Evolutionary conservation across 768 basidiomycete species (phyloP), one percentile per base, ranked within the genome.

Genomic region (Obba rivulosa): DNA sequence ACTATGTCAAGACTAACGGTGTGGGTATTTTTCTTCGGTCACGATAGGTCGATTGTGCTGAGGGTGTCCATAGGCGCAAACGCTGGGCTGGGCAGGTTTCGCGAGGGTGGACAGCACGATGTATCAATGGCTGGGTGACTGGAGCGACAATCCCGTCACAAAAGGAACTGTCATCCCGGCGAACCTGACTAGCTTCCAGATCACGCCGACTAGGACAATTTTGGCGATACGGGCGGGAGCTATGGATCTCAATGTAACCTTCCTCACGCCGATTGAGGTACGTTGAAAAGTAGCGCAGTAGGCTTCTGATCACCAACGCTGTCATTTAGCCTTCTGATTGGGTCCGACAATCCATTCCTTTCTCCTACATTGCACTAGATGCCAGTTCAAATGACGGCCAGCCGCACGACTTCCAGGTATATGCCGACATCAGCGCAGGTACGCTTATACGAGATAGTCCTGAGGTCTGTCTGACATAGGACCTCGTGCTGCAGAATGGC

Each of bases 401-500:
- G 11, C 21, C 59, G 13, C 71, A 73, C 48, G 11, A 22, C 11
- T 63, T 70, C 5, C 65, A 71, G 47, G 55, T 72, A 3, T 72
- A 71, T 48, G 62, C 69, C 0, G 71, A 73, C 48, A 64, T 72
- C 40, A 69, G 63, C 41, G 67, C 57, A 52, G 69, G 68, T 69
- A 37, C 16, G 56, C 48, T 9, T 8, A 11, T 31, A 37, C 8
- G 23, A 18, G 21, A 16, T 46, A 23, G 14, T 46, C 13, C 31
- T 5, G 14, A 43, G 9, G 17, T 34, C 39, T 24, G 14, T 21
- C 34, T 11, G 36, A 25, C 22, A 24, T 2, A 1, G 34, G 8
- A 49, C 20, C 13, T 10, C 20, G 13, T 36, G 23, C 23, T 20
- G 37, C 25, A 52, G 54, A 58, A 34, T 57, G 52, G 56, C 22